Evolutionary conservation across 2,329 filamentous ascomycete genomes (phyloP).

Genomic region (Fusarium abutilonis): DNA sequence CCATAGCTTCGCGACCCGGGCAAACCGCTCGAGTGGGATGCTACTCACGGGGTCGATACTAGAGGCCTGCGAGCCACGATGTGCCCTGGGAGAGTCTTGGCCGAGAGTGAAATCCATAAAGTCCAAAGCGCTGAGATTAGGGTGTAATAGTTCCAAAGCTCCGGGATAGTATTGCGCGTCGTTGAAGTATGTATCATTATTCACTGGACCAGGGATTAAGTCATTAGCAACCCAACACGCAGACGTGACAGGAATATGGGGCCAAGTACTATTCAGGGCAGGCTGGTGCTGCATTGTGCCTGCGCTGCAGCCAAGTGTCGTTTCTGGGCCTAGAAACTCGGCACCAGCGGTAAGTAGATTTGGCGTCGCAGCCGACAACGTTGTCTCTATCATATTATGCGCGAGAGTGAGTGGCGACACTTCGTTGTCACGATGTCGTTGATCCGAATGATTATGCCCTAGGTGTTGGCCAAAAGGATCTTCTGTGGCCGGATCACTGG

Average conservation of each 20-base stretch:
- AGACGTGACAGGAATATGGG: background rate
- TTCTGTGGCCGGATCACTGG: too few species aligned
- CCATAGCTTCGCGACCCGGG: conserved; percentile 6
- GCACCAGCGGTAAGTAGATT: too few species aligned
- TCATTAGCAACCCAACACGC: background rate
- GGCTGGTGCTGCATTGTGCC: too few species aligned
- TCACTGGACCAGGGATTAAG: background rate
- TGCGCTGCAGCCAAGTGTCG: too few species aligned
- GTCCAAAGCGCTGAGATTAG: background rate
- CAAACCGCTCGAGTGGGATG: conserved; percentile 10
- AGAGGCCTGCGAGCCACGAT: too few species aligned
- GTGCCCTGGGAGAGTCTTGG: background rate
- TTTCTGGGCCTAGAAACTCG: too few species aligned
- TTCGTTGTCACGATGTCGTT: too few species aligned
- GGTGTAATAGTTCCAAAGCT: background rate
- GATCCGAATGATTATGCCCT: too few species aligned
- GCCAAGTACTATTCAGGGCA: background rate
- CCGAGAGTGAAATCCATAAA: background rate
- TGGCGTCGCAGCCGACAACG: too few species aligned
- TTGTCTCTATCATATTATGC: too few species aligned
- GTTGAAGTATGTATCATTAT: background rate
- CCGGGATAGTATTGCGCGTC: background rate
- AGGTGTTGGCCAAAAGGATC: too few species aligned
- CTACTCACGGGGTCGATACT: background rate
- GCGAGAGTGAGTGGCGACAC: too few species aligned